Conservation (phyloP, 2,329 filamentous ascomycete species). For the Fusarium albosuccineum region DNA sequence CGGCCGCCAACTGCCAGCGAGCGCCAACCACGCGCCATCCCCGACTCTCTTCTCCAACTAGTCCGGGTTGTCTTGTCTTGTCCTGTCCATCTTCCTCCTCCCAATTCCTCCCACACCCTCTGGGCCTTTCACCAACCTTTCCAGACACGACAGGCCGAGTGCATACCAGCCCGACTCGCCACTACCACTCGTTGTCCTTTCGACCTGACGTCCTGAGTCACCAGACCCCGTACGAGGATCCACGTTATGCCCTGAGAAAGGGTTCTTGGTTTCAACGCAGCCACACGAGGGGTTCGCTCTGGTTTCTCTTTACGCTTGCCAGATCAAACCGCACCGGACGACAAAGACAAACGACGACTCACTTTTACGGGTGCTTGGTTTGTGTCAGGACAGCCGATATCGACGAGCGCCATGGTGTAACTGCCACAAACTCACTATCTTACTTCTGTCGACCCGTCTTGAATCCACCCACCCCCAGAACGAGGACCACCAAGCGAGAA, state of each 20-base stretch:
- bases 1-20: conserved; percentile 33
- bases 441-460: conserved; percentile 32
- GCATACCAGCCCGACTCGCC: conserved; percentile 48
- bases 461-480: conserved; percentile 36
- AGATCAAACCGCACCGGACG: conserved; percentile 17
- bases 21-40: conserved; percentile 44
- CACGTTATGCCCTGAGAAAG: conserved; percentile 45
- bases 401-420: conserved; percentile 45
- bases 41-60: conserved; percentile 35
- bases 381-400: conserved; percentile 40
- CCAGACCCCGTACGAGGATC: conserved; percentile 42
- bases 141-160: conserved; percentile 40
- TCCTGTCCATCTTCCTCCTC: conserved; percentile 34
- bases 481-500: conserved; percentile 37
- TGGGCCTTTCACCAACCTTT: conserved; percentile 42
- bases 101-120: conserved; percentile 43
- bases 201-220: conserved; percentile 46
- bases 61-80: conserved; percentile 20
- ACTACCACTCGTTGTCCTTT: conserved; percentile 45
- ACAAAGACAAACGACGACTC: conserved; percentile 34
- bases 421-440: conserved; percentile 37
- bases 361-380: conserved; percentile 30
- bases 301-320: conserved; percentile 19
- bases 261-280: conserved; percentile 41
- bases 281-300: conserved; percentile 40